Percentiles rank a stretch among this genome's conserved stretches.
These are phyloP conservation scores for Ogataea haglerorum DNA, from an alignment of 805 yeast species.

Conservation along the genomic window DNA sequence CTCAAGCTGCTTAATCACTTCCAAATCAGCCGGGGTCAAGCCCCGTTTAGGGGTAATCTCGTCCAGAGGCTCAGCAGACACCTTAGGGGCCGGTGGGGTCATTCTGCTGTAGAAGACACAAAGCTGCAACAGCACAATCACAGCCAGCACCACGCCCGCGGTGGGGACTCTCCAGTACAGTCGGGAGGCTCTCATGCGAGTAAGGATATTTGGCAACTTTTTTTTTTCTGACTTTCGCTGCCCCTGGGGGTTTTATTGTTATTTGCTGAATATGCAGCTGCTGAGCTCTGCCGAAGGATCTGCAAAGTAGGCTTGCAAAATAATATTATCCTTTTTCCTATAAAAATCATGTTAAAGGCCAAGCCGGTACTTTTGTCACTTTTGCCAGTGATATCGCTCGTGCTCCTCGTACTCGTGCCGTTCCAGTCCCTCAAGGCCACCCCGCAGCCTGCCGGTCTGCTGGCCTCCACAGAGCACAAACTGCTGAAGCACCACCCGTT, in stretches of 20 bases:
- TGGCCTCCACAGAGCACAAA: slow-evolving; percentile 1
- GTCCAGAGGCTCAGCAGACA: not conserved
- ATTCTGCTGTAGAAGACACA: not conserved
- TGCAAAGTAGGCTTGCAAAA: not conserved
- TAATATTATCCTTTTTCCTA: not conserved
- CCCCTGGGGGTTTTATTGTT: not conserved
- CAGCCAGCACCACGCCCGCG: not conserved
- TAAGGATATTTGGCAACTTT: not conserved
- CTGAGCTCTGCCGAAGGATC: not conserved
- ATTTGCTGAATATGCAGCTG: not conserved
- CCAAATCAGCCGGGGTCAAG: slow-evolving; percentile 1
- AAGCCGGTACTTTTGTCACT: not conserved
- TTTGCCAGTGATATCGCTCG: not conserved
- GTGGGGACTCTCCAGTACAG: not conserved
- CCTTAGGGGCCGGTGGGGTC: not conserved
- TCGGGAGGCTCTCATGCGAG: not conserved
- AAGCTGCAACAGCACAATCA: not conserved
- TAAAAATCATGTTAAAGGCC: not conserved
- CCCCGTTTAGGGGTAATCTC: not conserved
- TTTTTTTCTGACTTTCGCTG: not conserved
- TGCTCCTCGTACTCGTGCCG: not conserved
- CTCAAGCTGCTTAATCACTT: slow-evolving; percentile 5
- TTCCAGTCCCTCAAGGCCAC: not conserved
- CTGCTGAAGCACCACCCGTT: not conserved
- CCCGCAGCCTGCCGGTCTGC: not conserved